Conservation (phyloP, 805 yeast species). For the Saccharomyces kudriavzevii region DNA sequence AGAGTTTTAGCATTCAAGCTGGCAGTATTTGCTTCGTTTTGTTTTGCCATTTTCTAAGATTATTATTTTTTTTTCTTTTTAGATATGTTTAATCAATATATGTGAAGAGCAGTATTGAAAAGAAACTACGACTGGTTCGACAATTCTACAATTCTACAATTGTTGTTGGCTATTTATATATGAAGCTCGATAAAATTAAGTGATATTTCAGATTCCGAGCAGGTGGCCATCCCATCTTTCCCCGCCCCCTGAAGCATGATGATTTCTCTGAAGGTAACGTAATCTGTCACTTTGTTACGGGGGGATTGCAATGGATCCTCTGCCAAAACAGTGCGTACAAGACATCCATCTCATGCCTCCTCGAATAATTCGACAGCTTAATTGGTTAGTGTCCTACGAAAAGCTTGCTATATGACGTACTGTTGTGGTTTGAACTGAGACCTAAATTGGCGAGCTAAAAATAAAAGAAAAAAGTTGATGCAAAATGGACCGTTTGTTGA, state of each 20-base stretch:
- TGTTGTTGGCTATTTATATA: neutral
- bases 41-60: neutral
- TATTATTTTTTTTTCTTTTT: neutral
- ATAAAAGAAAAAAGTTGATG: neutral
- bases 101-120: no score
- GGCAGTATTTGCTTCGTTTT: neutral
- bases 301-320: neutral
- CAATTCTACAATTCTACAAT: neutral
- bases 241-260: neutral
- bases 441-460: neutral
- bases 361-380: neutral
- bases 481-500: neutral
- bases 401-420: neutral
- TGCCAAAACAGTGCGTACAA: no score
- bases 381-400: neutral
- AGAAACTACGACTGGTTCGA: no score
- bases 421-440: neutral
- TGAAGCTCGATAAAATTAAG: neutral
- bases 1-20: neutral
- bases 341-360: neutral
- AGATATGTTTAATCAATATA: no score
- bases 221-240: no score
- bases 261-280: neutral
- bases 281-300: neutral
- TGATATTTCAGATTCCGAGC: neutral